These are phyloP conservation scores for Astrocystis sublimbata DNA, from an alignment of 495 filamentous ascomycete species.

Conservation along the genomic window DNA sequence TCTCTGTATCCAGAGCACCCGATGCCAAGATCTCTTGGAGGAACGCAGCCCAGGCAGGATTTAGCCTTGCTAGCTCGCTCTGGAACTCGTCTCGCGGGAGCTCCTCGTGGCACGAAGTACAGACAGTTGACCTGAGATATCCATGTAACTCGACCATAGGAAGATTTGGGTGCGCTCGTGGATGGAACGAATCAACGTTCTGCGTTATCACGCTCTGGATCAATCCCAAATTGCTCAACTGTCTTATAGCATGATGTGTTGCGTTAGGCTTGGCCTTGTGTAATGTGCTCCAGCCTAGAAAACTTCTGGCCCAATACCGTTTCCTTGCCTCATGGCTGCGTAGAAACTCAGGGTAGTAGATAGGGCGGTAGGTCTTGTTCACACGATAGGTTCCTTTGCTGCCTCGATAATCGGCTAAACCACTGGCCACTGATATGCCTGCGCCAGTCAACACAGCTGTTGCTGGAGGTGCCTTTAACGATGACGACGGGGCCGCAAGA, in stretches of 20 bases:
- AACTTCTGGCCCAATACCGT: conserved; percentile 94
- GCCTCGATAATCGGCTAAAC: conserved; percentile 90
- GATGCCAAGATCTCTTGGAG: conserved; percentile 66
- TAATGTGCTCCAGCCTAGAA: conserved; percentile 85
- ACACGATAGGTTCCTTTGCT: conserved; percentile 86
- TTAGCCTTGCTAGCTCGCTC: conserved; percentile 69
- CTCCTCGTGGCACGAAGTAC: conserved; percentile 71
- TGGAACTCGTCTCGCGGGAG: conserved; percentile 75
- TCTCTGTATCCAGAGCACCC: conserved; percentile 75
- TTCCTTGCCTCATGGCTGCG: conserved; percentile 83
- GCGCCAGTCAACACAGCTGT: conserved; percentile 85
- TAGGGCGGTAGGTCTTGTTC: conserved; percentile 85
- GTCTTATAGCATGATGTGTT: conserved; percentile 73
- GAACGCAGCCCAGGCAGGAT: conserved; percentile 84
- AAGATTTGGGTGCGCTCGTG: conserved; percentile 69
- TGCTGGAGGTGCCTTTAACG: conserved; percentile 45
- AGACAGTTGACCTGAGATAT: conserved; percentile 77
- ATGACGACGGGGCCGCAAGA: conserved; percentile 49
- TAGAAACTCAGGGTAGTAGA: conserved; percentile 89
- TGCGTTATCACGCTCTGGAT: conserved; percentile 84
- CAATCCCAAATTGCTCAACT: conserved; percentile 69
- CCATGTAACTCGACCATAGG: conserved; percentile 87
- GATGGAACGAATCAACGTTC: conserved; percentile 95
- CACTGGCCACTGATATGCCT: conserved; percentile 90
- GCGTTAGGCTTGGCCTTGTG: conserved; percentile 75